Base-by-base conservation (phyloP, 805 yeast genomes). In the Aciculoconidium aculeatum region DNA sequence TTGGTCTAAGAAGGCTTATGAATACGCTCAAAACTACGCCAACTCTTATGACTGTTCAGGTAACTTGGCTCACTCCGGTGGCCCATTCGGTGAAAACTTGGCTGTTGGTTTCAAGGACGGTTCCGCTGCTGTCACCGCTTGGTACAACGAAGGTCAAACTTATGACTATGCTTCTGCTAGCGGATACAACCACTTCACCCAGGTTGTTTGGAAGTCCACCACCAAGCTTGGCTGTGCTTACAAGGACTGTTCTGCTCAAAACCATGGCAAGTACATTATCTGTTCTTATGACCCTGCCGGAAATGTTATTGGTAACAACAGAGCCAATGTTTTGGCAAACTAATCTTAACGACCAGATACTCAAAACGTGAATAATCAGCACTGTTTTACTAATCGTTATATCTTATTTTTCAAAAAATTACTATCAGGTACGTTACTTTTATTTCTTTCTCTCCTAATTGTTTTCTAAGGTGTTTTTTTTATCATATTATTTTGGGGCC, bases 281-380 rank as follows among this genome's bases (percentile, higher is more conserved):
- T 86, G 95, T 55, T 75, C 79, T 30, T 86, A 87, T 40, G 60
- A 66, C 46, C 77, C 85, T 11, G 72, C 80, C 21, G 95, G 95
- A 45, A 86, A 86, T 59, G 49, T 67, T 30, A 56, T 66, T 28
- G 78, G 82, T 32, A 47, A 62, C 30, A 32, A 13, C 28, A 30
- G 23, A 21, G 31, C 26, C 10, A 39, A 44, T 20, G 40, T 39
- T 16, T 27, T 36, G 12, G 22, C 39, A 25, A 32, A 28, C 30
- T 36, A 32, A 32, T 25, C 19, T 19, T 27, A 12, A 29, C 28
- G 15, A 23, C 25, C n/a, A n/a, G n/a, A n/a, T n/a, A n/a, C n/a
- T n/a, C n/a, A 21, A 21, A 18, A 16, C 30, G 34, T 23, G 31
- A 20, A 30, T 11, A 8, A 15, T 12, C 7, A 25, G 9, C 33